A percentile compares a stretch with the other conserved stretches of the same genome.
Conservation (phyloP, 2,329 filamentous ascomycete genomes). For the Aspergillus sp. region DNA sequence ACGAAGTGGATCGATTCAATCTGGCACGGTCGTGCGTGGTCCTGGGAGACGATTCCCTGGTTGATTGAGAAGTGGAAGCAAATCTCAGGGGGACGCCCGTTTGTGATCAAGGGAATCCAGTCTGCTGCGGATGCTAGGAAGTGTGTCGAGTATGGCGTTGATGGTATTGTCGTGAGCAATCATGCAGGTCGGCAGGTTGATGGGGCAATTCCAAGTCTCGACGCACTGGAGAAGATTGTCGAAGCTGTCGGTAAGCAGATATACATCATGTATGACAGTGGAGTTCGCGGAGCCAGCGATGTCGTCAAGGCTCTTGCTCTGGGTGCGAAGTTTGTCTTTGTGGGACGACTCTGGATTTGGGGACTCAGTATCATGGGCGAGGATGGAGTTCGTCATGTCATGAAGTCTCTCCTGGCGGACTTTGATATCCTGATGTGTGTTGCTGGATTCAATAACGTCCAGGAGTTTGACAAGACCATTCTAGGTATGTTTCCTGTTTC, state of each 20-base stretch:
- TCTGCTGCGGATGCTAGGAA: conserved; percentile 58
- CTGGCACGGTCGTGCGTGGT: conserved; percentile 59
- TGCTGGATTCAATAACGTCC: conserved; percentile 50
- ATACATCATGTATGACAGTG: conserved; percentile 58
- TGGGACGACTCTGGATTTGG: conserved; percentile 59
- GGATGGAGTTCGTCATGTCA: conserved; percentile 56
- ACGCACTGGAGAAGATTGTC: conserved; percentile 57
- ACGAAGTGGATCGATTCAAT: conserved; percentile 62
- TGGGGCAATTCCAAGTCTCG: conserved; percentile 55
- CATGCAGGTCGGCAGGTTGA: conserved; percentile 66
- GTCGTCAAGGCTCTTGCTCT: conserved; percentile 58
- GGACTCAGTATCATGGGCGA: conserved; percentile 58
- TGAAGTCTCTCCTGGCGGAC: conserved; percentile 58
- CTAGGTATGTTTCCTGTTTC: conserved; percentile 19
- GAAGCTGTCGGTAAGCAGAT: conserved; percentile 47
- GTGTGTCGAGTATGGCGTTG: conserved; percentile 56
- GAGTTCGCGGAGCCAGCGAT: conserved; percentile 53
- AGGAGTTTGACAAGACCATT: conserved; percentile 46
- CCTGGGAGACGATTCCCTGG: conserved; percentile 66
- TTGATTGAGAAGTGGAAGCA: conserved; percentile 54
- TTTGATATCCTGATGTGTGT: conserved; percentile 60
- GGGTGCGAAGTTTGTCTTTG: conserved; percentile 59
- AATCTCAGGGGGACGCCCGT: conserved; percentile 53
- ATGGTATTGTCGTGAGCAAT: conserved; percentile 67
- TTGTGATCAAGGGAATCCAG: conserved; percentile 67